These are phyloP conservation scores for Tieghemiomyces parasiticus DNA, from an alignment of 192 early-diverging fungal genomes.

Conservation along the genomic window DNA sequence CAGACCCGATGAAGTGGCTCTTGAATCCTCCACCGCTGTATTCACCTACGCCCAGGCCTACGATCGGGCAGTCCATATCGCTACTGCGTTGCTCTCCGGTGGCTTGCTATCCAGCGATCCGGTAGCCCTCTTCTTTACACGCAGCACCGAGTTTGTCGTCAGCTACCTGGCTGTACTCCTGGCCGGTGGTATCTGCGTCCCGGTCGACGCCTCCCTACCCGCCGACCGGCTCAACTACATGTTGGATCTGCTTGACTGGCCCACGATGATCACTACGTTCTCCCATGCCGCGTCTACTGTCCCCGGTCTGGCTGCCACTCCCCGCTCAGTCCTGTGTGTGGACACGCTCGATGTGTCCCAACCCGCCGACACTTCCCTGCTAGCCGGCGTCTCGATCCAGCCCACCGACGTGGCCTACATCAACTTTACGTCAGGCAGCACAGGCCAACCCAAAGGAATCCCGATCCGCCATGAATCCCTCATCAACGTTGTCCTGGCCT, in stretches of 20 bases:
- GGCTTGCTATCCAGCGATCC: neutral
- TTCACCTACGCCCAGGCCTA: neutral
- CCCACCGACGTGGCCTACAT: neutral
- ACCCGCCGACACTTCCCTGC: neutral
- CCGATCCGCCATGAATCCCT: neutral
- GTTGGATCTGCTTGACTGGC: neutral
- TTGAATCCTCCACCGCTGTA: neutral
- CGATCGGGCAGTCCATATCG: neutral
- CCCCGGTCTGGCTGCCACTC: neutral
- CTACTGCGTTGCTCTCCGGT: neutral
- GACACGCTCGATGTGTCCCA: neutral
- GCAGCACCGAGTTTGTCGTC: neutral
- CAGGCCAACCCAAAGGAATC: neutral
- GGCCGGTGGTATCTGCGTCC: neutral
- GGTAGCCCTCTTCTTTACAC: neutral
- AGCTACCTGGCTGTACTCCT: neutral
- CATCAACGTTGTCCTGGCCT: neutral
- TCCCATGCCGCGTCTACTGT: no score
- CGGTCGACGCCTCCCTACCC: neutral
- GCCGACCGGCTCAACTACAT: neutral
- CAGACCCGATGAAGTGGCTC: neutral
- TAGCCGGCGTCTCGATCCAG: neutral
- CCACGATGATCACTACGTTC: neutral
- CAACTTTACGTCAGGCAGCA: neutral
- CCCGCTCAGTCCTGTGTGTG: neutral